Conservation (phyloP, 179 eudicot genomes). For the Beta corolliflora region DNA sequence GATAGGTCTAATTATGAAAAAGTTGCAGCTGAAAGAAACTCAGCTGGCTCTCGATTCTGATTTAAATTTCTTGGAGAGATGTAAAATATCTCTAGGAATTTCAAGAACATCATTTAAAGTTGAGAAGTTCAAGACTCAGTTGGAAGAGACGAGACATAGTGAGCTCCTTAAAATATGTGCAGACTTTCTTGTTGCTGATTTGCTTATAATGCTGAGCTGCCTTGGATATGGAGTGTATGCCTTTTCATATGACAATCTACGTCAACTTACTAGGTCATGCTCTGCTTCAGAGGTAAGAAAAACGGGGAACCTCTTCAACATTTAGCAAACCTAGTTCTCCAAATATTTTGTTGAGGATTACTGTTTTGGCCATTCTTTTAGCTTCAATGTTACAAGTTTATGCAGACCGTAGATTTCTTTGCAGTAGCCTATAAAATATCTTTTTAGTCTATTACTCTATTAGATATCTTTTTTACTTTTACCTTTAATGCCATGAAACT, state of each 20-base stretch:
- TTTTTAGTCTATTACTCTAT: neutral
- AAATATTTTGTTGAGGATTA: neutral
- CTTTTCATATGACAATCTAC: constrained; percentile 65
- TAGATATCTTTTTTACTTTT: too few species aligned
- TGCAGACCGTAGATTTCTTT: neutral
- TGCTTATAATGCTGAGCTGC: constrained; percentile 67
- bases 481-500: too few species aligned
- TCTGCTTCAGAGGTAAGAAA: constrained; percentile 51
- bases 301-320: neutral
- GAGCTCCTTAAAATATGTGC: constrained; percentile 70
- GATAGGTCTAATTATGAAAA: constrained; percentile 71
- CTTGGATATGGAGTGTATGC: constrained; percentile 73
- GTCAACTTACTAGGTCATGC: constrained; percentile 78
- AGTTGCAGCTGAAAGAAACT: constrained; percentile 68
- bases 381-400: neutral
- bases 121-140: constrained; percentile 69
- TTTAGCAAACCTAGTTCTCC: neutral
- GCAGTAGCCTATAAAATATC: neutral
- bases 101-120: constrained; percentile 77
- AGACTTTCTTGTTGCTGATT: constrained; percentile 79
- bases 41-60: constrained; percentile 61
- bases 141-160: constrained; percentile 66
- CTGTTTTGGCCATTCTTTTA: neutral
- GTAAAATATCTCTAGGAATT: constrained; percentile 71
- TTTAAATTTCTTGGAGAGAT: constrained; percentile 68